Evolutionary conservation across 495 filamentous ascomycete species (phyloP).

Genomic region (Aspergillus hancockii): DNA sequence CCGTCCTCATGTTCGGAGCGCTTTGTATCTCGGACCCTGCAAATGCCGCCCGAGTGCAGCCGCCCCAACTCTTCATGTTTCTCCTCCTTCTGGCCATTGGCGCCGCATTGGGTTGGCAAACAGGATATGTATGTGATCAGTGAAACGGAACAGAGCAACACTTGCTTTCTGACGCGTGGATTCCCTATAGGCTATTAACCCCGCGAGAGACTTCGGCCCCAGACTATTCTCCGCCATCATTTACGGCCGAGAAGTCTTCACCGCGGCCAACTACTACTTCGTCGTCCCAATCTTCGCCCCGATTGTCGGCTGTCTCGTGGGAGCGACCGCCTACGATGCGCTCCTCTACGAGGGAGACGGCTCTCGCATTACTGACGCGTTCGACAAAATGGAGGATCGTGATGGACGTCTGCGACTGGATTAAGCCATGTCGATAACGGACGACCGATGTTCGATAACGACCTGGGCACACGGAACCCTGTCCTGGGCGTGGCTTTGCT

Average conservation of each 20-base stretch:
- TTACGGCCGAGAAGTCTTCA: constrained; percentile 37
- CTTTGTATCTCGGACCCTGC: constrained; percentile 30
- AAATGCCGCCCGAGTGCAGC: constrained; percentile 29
- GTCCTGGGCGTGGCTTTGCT: background rate
- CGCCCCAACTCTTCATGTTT: constrained; percentile 34
- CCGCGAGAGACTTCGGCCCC: constrained; percentile 37
- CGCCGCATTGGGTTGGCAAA: constrained; percentile 38
- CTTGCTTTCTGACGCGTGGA: background rate
- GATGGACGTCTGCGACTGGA: constrained; percentile 31
- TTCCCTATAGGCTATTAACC: constrained; percentile 32
- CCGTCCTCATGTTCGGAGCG: constrained; percentile 36
- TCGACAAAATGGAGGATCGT: constrained; percentile 28
- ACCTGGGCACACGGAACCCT: background rate
- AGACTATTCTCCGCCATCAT: constrained; percentile 37
- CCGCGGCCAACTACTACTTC: constrained; percentile 34
- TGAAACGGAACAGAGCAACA: background rate
- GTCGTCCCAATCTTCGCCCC: constrained; percentile 37
- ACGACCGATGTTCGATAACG: background rate
- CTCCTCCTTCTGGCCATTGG: constrained; percentile 35
- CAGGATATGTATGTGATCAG: constrained; percentile 34
- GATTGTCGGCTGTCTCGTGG: constrained; percentile 32
- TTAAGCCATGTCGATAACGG: constrained; percentile 1
- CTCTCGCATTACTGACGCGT: constrained; percentile 32
- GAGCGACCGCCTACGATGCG: constrained; percentile 31
- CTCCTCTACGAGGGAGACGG: constrained; percentile 36